Base-by-base conservation (phyloP, 1,284 basidiomycete species). In the Pulchroboletus neoregius region DNA sequence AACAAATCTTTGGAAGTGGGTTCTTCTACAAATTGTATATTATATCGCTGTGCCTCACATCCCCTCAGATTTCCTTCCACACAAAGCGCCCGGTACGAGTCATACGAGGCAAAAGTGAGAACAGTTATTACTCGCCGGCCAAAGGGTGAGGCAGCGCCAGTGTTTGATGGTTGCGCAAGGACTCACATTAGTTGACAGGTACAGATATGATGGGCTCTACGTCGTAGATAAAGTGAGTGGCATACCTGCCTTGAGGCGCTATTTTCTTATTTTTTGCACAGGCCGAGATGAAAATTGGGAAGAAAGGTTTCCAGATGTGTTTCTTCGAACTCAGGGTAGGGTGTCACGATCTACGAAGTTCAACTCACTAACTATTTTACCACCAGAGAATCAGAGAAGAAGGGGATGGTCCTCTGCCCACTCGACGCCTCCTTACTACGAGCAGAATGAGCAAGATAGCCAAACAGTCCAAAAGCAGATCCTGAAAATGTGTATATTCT, bases 151-250 rank as follows among this genome's bases (percentile, higher is more conserved):
- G 32, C 28, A 26, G 15, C 5, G 20, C 5, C 8, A 20, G n/a
- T 15, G 16, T 23, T 27, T 6, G n/a, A n/a, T n/a, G 5, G 20
- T 11, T 26, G 12, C 28, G 6, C 32, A 18, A 39, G 2, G 15
- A 23, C 30, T 49, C 15, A 47, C 12, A 15, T 32, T 38, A 6
- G 9, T 34, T 27, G 20, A 9, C 16, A 73, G 72, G 31, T 76
- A 67, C 48, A 71, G 74, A 28, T 75, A 76, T 42, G 73, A 76
- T 43, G 74, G 73, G 1, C 62, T 76, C 22, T 76, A 76, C 47
- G 46, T 55, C 12, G 72, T 75, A 0, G 64, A 66, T 20, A 50
- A 44, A 1, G 62, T 66, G 15, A 23, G 50, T 49, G 10, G 2
- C 27, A 31, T 32, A 4, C 16, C 38, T 46, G 11, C 12, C 5